Percentiles rank a stretch among this genome's conserved stretches.
Conservation (phyloP, 805 yeast species). For the Candida insectalens region DNA sequence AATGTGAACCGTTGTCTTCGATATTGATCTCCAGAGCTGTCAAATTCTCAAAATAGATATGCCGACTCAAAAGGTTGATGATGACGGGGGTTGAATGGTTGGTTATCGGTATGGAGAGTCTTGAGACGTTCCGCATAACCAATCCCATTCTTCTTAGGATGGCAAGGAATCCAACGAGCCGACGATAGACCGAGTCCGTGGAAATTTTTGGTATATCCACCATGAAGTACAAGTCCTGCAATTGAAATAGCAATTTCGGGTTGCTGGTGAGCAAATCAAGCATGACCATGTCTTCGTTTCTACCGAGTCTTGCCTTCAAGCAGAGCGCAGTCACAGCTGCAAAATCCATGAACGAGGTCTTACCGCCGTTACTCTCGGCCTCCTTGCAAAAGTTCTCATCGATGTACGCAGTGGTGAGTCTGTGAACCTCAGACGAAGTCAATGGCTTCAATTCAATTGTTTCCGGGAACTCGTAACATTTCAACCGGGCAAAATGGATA, state of each 20-base stretch:
- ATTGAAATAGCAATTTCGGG: slow-evolving; percentile 16
- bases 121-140: slow-evolving; percentile 15
- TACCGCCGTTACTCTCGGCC: slow-evolving; percentile 15
- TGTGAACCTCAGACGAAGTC: slow-evolving; percentile 17
- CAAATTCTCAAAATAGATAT: slow-evolving; percentile 22
- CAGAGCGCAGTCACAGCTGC: slow-evolving; percentile 11
- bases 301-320: slow-evolving; percentile 19
- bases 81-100: slow-evolving; percentile 24
- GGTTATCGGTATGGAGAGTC: slow-evolving; percentile 20
- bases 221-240: slow-evolving; percentile 19
- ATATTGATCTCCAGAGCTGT: slow-evolving; percentile 17
- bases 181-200: slow-evolving; percentile 20
- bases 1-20: slow-evolving; percentile 22
- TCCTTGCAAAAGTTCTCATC: slow-evolving; percentile 21
- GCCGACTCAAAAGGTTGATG: slow-evolving; percentile 18
- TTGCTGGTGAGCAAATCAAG: slow-evolving; percentile 19
- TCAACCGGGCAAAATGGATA: neutral
- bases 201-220: slow-evolving; percentile 10
- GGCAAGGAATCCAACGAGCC: slow-evolving; percentile 25
- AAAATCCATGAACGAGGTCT: slow-evolving; percentile 16
- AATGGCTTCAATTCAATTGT: slow-evolving; percentile 14
- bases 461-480: slow-evolving; percentile 12
- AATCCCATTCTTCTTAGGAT: slow-evolving; percentile 22
- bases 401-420: slow-evolving; percentile 13
- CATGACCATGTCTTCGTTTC: slow-evolving; percentile 25